Base-by-base conservation (phyloP, 768 basidiomycete genomes). In the Leccinum rimulosum region DNA sequence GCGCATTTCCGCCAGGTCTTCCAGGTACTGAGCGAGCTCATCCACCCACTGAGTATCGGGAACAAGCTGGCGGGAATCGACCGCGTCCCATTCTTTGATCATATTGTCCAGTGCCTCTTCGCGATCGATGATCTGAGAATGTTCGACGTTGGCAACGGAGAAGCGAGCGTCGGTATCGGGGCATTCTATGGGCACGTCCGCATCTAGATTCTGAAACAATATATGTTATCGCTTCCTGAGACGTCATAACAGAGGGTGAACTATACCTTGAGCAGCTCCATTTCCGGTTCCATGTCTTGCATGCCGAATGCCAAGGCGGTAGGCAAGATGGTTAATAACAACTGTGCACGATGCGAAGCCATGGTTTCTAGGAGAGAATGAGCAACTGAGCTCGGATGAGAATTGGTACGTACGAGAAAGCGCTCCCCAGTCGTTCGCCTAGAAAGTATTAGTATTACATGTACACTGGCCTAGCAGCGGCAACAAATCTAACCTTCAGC, bases 341-440 rank as follows among this genome's bases (percentile, higher is more conserved):
- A 61, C 45, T 80, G 76, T 14, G 76, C 77, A 27, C 79, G 77
- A 68, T 81, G 79, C 11, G 77, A 73, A 14, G 76, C 75, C 64
- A 81, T 75, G 7, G 77, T 81, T 72, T 81, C 80, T 82, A 55
- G 6, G 53, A 27, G 8, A 48, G 4, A 50, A 38, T 57, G 27
- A 55, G 43, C 11, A 36, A 33, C 28, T 1, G 25, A 36, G 58
- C 17, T 0, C n/a, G 28, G 28, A 3, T 14, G 6, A 30, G 50
- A 5, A 36, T 27, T 2, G 4, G 0, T 6, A 27, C 66, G 45
- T 51, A 86, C 84, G 84, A 51, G 83, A 82, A 27, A 86, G 70
- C 0, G 85, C 75, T 25, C 83, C 82, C 85, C 84, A 86, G 59
- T 86, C 84, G 57, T 84, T 84, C 2, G 82, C 78, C 84, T 85